Conservation (phyloP, 441 rosid species). For the Monsonia emarginata region DNA sequence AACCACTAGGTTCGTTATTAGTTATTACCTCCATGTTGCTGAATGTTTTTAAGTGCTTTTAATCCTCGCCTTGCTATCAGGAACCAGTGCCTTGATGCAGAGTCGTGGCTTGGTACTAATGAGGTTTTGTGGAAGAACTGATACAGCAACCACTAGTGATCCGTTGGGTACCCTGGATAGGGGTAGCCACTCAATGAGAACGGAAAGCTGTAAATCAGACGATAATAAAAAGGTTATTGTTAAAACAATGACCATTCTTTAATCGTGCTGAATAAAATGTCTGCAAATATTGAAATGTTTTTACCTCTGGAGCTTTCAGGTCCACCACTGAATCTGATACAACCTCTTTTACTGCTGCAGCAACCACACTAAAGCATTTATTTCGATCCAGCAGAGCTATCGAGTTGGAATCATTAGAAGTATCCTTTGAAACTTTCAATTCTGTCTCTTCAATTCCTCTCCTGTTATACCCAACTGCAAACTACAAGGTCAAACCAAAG, state of each 20-base stretch:
- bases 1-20: too few species aligned
- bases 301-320: constrained; percentile 77
- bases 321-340: constrained; percentile 68
- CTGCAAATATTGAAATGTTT: neutral
- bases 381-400: constrained; percentile 53
- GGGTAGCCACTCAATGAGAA: constrained; percentile 77
- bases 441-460: constrained; percentile 65
- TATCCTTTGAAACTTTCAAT: constrained; percentile 32
- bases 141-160: constrained; percentile 54
- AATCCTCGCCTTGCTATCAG: constrained; percentile 36
- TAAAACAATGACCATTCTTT: neutral
- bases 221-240: constrained; percentile 2
- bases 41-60: constrained; percentile 18
- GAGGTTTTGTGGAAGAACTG: constrained; percentile 57
- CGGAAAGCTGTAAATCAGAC: constrained; percentile 38
- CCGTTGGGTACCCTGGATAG: constrained; percentile 54
- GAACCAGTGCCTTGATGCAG: constrained; percentile 53
- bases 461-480: constrained; percentile 81
- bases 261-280: neutral
- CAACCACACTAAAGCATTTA: constrained; percentile 69
- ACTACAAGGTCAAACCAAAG: constrained; percentile 28
- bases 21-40: neutral
- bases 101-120: constrained; percentile 72
- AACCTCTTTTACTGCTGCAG: constrained; percentile 66
- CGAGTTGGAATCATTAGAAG: constrained; percentile 28